phyloP scores from a whole-genome alignment of 2,329 filamentous ascomycete genomes.

The Fusarium fracticaudum region DNA sequence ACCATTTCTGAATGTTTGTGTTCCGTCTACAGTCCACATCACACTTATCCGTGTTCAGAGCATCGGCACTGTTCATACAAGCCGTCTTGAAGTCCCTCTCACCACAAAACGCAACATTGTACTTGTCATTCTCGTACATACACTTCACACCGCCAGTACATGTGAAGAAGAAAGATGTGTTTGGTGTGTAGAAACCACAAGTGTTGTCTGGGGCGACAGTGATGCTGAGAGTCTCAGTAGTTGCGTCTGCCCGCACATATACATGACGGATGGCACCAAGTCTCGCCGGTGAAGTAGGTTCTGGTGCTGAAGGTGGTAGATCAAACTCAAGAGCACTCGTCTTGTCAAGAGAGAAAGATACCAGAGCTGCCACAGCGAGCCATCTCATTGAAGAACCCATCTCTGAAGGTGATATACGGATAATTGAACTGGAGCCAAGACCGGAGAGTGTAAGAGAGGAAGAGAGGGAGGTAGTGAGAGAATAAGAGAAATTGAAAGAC shows the following conservation, averaged over 20 bases:
- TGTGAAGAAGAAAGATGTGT: conserved; percentile 9
- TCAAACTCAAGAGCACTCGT: conserved; percentile 17
- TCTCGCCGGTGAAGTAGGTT: conserved; percentile 8
- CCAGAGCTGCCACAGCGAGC: conserved; percentile 11
- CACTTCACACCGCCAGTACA: conserved; percentile 7
- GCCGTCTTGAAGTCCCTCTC: conserved; percentile 9
- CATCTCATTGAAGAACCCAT: conserved; percentile 26
- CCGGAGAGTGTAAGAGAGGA: neutral
- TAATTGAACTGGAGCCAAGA: neutral
- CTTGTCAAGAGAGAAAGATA: conserved; percentile 5
- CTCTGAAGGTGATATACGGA: neutral
- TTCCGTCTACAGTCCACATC: conserved; percentile 25
- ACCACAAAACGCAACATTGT: conserved; percentile 25
- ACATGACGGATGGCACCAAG: neutral
- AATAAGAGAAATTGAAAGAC: neutral
- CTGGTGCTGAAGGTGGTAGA: conserved; percentile 18
- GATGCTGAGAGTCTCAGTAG: conserved; percentile 9
- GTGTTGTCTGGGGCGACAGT: conserved; percentile 15
- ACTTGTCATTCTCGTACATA: conserved; percentile 29
- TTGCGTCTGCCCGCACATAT: conserved; percentile 5
- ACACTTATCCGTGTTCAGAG: conserved; percentile 7
- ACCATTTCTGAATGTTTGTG: conserved; percentile 29
- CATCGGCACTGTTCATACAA: conserved; percentile 12
- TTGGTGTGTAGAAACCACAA: conserved; percentile 14
- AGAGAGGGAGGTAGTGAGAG: neutral